A percentile compares a stretch with the other conserved stretches of the same genome.
Conservation (phyloP, 768 basidiomycete species). For the Cystoderma amianthinum region DNA sequence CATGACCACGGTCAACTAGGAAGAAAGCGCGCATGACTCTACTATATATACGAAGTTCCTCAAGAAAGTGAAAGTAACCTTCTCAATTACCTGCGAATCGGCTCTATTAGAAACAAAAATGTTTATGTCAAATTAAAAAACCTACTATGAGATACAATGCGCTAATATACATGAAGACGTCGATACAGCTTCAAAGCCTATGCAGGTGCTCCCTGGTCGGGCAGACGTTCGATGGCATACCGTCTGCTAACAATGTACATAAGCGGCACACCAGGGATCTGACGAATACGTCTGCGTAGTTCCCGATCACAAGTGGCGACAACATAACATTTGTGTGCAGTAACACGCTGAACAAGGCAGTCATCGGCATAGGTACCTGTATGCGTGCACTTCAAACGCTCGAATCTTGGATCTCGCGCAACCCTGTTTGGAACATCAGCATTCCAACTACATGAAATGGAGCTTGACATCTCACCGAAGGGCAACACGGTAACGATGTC, state of each 20-base stretch:
- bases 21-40: no score
- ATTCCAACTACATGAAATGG: neutral
- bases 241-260: conserved; percentile 94
- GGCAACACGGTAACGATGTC: conserved; percentile 91
- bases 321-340: conserved; percentile 91
- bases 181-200: neutral
- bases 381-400: conserved; percentile 88
- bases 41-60: no score
- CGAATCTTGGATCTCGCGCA: conserved; percentile 95
- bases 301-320: conserved; percentile 98
- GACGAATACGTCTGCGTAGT: conserved; percentile 84
- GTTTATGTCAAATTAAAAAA: no score
- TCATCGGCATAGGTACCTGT: conserved; percentile 98
- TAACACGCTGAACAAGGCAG: conserved; percentile 94
- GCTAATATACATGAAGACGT: no score
- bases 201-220: conserved; percentile 81
- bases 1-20: no score
- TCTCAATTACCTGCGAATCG: no score
- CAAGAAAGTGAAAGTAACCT: no score
- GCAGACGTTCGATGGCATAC: conserved; percentile 92
- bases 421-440: conserved; percentile 43
- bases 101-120: no score
- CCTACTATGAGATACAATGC: no score
- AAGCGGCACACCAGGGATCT: conserved; percentile 87
- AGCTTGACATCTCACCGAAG: conserved; percentile 56